Evolutionary conservation across 192 early-diverging fungal species (phyloP), one percentile per base, ranked within the genome.

Genomic region (Dissophora ornata): DNA sequence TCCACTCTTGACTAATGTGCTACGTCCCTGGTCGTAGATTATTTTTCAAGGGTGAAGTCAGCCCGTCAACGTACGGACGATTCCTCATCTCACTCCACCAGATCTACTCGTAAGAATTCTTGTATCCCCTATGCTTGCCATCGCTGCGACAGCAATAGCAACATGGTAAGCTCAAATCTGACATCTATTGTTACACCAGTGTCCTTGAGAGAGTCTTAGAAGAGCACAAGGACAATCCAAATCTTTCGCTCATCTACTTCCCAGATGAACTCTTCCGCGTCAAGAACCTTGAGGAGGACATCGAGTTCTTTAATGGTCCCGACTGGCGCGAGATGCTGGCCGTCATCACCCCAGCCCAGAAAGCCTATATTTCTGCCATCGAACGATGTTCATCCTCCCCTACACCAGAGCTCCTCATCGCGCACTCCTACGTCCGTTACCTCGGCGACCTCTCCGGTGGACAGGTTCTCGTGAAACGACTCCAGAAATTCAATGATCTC

Each of bases 391-490:
- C 83, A 6, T 52, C 64, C 26, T 59, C 45, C 19, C 26, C 55
- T 4, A 75, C 70, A 21, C 84, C 85, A 22, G 81, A 82, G 24
- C 71, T 85, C 8, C 55, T 88, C 24, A 53, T 85, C 21, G 84
- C 87, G 15, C 85, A 88, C 33, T 65, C 80, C 40, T 88, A 88
- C 26, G 57, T 81, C 11, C 81, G 87, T 7, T 88, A 88, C 49
- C 36, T 88, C 7, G 87, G 85, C 42, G 87, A 88, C 51, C 64
- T 88, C 34, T 82, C 79, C 12, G 85, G 87, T 30, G 87, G 87
- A 26, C 84, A 86, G 36, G 67, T 87, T 28, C 56, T 88, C 26
- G 61, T 67, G 18, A 83, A 81, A 22, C 53, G 80, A 12, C 63
- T 88, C 18, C 73, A 81, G 48, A 87, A 85, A 33, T 54, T 57